A percentile compares a stretch with the other conserved stretches of the same genome.
phyloP scores from a whole-genome alignment of 108 stramenopile species.

The Nitzschia sp. region DNA sequence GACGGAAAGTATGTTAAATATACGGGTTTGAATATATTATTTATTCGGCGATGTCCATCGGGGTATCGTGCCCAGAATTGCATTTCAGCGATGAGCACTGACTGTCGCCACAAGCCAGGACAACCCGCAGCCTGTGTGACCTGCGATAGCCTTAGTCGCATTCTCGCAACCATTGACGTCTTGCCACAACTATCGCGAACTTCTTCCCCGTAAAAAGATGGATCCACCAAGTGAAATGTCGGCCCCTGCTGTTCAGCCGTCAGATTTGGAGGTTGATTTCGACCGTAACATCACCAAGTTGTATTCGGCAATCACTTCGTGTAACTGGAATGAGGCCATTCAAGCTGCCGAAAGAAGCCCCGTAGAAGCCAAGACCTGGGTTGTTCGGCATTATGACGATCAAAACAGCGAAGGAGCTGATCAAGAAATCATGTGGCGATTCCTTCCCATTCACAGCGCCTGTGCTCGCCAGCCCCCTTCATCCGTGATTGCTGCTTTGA shows the following conservation, averaged over 20 bases:
- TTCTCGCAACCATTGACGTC: no score
- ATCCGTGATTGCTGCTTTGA: slow-evolving; percentile 52
- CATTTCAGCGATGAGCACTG: no score
- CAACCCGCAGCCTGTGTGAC: no score
- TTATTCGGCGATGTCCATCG: no score
- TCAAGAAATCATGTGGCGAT: slow-evolving; percentile 72
- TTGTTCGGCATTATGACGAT: slow-evolving; percentile 63
- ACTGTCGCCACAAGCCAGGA: no score
- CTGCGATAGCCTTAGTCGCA: no score
- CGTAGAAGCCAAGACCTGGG: slow-evolving; percentile 72
- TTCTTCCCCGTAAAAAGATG: no score
- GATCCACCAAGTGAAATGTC: slow-evolving; percentile 22
- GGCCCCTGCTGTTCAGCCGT: slow-evolving; percentile 14
- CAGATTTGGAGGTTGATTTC: slow-evolving; percentile 70
- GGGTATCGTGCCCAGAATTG: no score
- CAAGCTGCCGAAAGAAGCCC: slow-evolving; percentile 37
- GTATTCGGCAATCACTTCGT: slow-evolving; percentile 75
- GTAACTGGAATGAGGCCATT: slow-evolving; percentile 66
- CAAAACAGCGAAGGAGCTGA: slow-evolving; percentile 28
- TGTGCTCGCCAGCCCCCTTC: slow-evolving; percentile 77
- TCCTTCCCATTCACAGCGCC: slow-evolving; percentile 83
- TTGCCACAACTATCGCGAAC: no score
- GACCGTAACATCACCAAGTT: slow-evolving; percentile 73
- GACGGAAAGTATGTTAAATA: no score
- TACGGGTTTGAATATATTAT: no score